These are phyloP conservation scores for Microascus cirrosus DNA, from an alignment of 2,329 filamentous ascomycete genomes.

Conservation along the genomic window DNA sequence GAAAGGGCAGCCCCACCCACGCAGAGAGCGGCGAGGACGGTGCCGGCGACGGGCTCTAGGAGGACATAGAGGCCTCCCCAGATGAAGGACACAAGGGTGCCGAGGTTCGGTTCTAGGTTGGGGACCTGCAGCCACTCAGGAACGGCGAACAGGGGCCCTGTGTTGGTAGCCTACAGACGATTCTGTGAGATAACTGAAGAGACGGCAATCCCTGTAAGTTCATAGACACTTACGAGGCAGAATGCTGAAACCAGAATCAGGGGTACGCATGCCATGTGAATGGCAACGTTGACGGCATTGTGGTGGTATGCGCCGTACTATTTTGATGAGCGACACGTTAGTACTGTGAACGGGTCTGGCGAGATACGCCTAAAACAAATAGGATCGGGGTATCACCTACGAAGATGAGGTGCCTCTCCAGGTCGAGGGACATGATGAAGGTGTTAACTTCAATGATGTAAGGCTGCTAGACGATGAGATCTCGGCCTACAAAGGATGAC, in stretches of 20 bases:
- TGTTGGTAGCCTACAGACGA: conserved; percentile 43
- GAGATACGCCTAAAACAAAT: background rate
- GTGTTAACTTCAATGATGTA: background rate
- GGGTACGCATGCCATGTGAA: conserved; percentile 73
- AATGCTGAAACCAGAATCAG: conserved; percentile 53
- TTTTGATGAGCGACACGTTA: background rate
- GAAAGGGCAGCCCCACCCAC: conserved; percentile 62
- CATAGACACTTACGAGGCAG: conserved; percentile 1
- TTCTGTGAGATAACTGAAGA: background rate
- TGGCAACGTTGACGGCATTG: conserved; percentile 63
- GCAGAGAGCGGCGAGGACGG: conserved; percentile 63
- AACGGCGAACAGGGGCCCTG: conserved; percentile 49
- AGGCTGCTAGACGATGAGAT: background rate
- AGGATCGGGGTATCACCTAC: conserved; percentile 30
- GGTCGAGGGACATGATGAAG: conserved; percentile 53
- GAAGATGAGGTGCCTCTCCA: conserved; percentile 74
- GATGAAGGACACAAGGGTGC: conserved; percentile 50
- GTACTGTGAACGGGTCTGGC: background rate
- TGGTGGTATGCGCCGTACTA: conserved; percentile 82
- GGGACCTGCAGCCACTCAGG: conserved; percentile 58
- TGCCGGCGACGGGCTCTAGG: conserved; percentile 87
- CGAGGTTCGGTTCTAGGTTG: conserved; percentile 55
- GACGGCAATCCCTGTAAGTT: conserved; percentile 9
- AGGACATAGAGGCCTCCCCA: conserved; percentile 80
- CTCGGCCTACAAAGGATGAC: background rate